Percentiles rank a stretch among this genome's conserved stretches.
Conservation (phyloP, 805 yeast genomes). For the Yamadazyma scolyti region DNA sequence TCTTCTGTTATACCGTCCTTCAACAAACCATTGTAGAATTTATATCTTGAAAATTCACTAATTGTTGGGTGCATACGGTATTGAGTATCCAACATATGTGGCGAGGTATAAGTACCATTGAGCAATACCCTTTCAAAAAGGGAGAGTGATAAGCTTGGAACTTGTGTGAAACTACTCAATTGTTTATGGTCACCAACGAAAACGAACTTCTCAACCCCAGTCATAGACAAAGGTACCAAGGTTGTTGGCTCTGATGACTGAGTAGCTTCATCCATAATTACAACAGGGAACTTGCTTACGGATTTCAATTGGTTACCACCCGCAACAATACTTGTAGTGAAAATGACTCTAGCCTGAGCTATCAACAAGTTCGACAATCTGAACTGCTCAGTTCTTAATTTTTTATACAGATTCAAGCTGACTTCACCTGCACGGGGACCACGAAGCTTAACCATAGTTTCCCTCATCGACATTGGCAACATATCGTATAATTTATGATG, state of each 20-base stretch:
- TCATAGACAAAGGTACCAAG: slow-evolving; percentile 65
- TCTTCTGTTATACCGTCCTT: slow-evolving; percentile 57
- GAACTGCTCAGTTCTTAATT: slow-evolving; percentile 42
- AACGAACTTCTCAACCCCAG: slow-evolving; percentile 62
- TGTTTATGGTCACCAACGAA: slow-evolving; percentile 78
- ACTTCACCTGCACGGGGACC: slow-evolving; percentile 31
- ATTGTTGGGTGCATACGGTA: slow-evolving; percentile 67
- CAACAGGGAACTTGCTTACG: slow-evolving; percentile 55
- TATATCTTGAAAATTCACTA: slow-evolving; percentile 53
- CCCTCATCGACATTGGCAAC: slow-evolving; percentile 43
- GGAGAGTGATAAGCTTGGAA: slow-evolving; percentile 63
- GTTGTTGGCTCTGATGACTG: slow-evolving; percentile 74
- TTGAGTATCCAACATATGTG: slow-evolving; percentile 67
- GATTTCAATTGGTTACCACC: slow-evolving; percentile 63
- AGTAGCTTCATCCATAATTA: slow-evolving; percentile 76
- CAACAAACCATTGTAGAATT: slow-evolving; percentile 47
- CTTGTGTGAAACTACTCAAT: slow-evolving; percentile 66
- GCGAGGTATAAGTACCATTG: slow-evolving; percentile 57
- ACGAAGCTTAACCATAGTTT: slow-evolving; percentile 41
- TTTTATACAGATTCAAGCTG: slow-evolving; percentile 46
- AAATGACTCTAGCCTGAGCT: slow-evolving; percentile 64
- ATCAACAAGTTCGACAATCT: slow-evolving; percentile 47
- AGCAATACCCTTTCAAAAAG: slow-evolving; percentile 62
- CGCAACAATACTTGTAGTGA: slow-evolving; percentile 70
- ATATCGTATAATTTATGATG: slow-evolving; percentile 56